Conservation (phyloP, 2,329 filamentous ascomycete genomes). For the Sporothrix luriei region DNA sequence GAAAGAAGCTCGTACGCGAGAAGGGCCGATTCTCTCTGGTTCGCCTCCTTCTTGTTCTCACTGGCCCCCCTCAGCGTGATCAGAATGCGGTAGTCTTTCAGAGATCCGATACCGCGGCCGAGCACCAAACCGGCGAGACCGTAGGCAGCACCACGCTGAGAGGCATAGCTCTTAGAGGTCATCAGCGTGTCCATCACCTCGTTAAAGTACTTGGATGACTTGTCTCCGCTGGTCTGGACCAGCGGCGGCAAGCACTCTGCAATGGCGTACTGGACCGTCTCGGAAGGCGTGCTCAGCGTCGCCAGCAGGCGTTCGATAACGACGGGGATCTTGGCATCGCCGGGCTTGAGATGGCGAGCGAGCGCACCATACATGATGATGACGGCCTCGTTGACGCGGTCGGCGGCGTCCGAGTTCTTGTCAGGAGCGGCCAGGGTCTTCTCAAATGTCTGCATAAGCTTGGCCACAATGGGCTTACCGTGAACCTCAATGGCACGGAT, state of each 20-base stretch:
- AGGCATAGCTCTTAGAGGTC: constrained; percentile 87
- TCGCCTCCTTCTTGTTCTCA: constrained; percentile 94
- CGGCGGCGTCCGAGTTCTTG: constrained; percentile 76
- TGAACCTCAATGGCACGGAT: constrained; percentile 78
- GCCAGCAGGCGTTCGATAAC: constrained; percentile 84
- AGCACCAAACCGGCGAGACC: constrained; percentile 87
- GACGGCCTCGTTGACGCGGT: constrained; percentile 93
- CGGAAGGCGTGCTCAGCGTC: constrained; percentile 90
- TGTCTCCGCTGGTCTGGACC: constrained; percentile 76
- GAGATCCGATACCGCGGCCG: constrained; percentile 78
- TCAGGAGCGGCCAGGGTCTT: constrained; percentile 82
- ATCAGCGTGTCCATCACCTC: constrained; percentile 81
- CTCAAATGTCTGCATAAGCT: constrained; percentile 91
- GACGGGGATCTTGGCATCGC: constrained; percentile 83
- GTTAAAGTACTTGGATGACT: constrained; percentile 77
- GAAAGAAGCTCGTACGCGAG: constrained; percentile 90
- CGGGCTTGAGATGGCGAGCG: constrained; percentile 79
- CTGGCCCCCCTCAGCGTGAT: constrained; percentile 75
- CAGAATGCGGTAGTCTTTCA: constrained; percentile 86
- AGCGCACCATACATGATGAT: constrained; percentile 96
- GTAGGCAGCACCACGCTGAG: constrained; percentile 89
- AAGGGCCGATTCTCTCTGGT: constrained; percentile 85
- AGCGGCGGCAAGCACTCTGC: constrained; percentile 91
- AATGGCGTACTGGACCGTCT: constrained; percentile 95
- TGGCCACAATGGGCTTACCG: constrained; percentile 80